Evolutionary conservation across 2,329 filamentous ascomycete species (phyloP).

Genomic region (Boeremia lycopersici): DNA sequence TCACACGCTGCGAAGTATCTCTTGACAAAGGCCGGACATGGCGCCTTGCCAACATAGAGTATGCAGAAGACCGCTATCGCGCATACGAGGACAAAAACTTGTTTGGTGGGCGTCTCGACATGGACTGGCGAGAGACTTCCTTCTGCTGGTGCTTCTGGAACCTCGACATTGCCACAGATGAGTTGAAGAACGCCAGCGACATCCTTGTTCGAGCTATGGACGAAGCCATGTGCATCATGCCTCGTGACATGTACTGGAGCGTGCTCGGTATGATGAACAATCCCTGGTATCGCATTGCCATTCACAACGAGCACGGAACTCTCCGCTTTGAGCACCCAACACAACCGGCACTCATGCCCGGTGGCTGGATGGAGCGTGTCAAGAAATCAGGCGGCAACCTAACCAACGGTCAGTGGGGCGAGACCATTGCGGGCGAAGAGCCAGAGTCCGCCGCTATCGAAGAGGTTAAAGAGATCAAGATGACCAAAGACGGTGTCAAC

Average conservation of each 20-base stretch:
- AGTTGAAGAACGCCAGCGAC: conserved; percentile 69
- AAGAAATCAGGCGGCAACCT: conserved; percentile 83
- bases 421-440: conserved; percentile 64
- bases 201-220: conserved; percentile 89
- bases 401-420: conserved; percentile 83
- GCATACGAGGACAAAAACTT: conserved; percentile 66
- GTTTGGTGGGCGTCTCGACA: conserved; percentile 78
- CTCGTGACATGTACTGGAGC: conserved; percentile 94
- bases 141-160: conserved; percentile 97
- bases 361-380: conserved; percentile 92
- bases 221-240: conserved; percentile 83
- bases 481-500: conserved; percentile 73
- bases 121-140: conserved; percentile 78
- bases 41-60: conserved; percentile 76
- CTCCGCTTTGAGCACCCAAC: conserved; percentile 84
- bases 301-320: conserved; percentile 68
- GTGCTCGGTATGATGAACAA: conserved; percentile 99
- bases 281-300: conserved; percentile 84
- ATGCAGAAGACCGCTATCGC: conserved; percentile 85
- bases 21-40: conserved; percentile 83
- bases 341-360: conserved; percentile 74
- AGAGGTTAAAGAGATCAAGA: conserved; percentile 69
- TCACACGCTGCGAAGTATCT: conserved; percentile 83
- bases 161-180: conserved; percentile 67
- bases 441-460: conserved; percentile 53